Evolutionary conservation across 2,329 filamentous ascomycete species (phyloP), one percentile per base, ranked within the genome.

Genomic region (Aspergillus ustus): DNA sequence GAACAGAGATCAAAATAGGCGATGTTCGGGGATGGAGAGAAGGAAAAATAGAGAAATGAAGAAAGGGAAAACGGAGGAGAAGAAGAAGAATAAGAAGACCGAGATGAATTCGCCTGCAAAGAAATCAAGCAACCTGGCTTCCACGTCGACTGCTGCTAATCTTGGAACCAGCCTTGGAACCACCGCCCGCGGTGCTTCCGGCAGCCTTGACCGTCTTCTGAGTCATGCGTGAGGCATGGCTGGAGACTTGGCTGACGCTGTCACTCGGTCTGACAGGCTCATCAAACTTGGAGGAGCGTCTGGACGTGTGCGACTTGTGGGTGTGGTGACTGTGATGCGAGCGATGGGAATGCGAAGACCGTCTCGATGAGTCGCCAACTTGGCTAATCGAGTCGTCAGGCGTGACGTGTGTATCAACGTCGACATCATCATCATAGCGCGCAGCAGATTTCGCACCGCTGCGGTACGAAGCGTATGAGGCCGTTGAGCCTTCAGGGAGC

Each of bases 381-480:
- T 92, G 90, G 66, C 88, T 88, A 63, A 93, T 86, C 0, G 92
- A 96, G 76, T 97, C 93, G 59, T 90, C 85, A 8, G 92, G 89
- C 0, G 89, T 90, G 67, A 99, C 81, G 19, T 93, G 88, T 15
- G 77, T 78, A 54, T 80, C 73, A 11, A 75, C 72, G 37, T 77
- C 74, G 13, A 73, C 44, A 56, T 57, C 66, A 8, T 73, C 74
- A 7, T 69, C 59, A 19, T 73, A 69, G 5, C 68, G 68, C 48
- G 67, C 31, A 19, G 64, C 60, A 4, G 69, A 67, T 54, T 68
- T 70, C 20, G 57, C 65, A 59, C 66, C 72, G 63, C 65, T 69
- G 57, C 69, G 70, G 28, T 72, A 68, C 13, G 65, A 65, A 46
- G 68, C 61, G 13, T 68, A 70, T 22, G 72, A 64, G 11, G 63